Conservation (phyloP, 805 yeast species). For the Kodamaea sagamina region DNA sequence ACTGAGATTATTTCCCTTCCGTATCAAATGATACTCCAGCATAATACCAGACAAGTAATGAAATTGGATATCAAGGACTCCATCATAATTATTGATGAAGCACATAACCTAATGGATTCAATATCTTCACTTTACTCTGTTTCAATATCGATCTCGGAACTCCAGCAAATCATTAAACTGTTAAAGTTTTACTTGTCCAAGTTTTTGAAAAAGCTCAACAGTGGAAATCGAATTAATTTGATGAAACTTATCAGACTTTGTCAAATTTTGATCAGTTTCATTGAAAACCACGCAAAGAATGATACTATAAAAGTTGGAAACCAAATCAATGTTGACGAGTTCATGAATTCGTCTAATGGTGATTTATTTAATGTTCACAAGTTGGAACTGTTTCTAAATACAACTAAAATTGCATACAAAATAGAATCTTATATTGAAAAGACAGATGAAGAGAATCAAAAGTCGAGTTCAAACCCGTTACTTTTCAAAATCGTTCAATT, state of each 20-base stretch:
- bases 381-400: constrained; percentile 60
- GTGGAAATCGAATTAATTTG: constrained; percentile 70
- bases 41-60: constrained; percentile 57
- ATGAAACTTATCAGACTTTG: constrained; percentile 63
- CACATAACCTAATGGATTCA: constrained; percentile 83
- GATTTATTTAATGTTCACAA: constrained; percentile 72
- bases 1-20: constrained; percentile 85
- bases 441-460: constrained; percentile 1
- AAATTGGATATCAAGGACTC: constrained; percentile 61
- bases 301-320: constrained; percentile 49
- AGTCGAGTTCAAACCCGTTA: constrained; percentile 48
- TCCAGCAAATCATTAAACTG: constrained; percentile 47
- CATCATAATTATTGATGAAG: constrained; percentile 85
- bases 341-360: constrained; percentile 61
- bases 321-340: constrained; percentile 50
- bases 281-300: constrained; percentile 25
- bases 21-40: constrained; percentile 72
- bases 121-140: constrained; percentile 70
- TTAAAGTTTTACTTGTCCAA: constrained; percentile 56
- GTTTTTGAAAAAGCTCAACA: constrained; percentile 64
- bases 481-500: constrained; percentile 69
- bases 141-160: constrained; percentile 51
- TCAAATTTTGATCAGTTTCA: constrained; percentile 50
- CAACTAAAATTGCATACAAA: constrained; percentile 80
- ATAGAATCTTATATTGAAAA: constrained; percentile 67